Base-by-base conservation (phyloP, 2,329 filamentous ascomycete species). In the Exophiala spinifera region DNA sequence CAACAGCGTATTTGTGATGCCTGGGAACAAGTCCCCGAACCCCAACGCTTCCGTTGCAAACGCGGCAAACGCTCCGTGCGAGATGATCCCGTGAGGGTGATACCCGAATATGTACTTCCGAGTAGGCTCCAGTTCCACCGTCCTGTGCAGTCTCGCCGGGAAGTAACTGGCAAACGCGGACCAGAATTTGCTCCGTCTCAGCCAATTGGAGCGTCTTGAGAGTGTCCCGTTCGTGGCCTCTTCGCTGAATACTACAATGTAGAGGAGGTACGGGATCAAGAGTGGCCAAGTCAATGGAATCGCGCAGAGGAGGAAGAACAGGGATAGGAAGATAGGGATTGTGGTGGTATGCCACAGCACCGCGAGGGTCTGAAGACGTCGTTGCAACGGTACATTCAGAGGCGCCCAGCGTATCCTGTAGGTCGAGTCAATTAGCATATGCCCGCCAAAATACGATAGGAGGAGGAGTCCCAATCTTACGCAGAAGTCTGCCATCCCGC, bases 41-140 rank as follows among this genome's bases (percentile, higher is more conserved):
- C 90, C 90, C 0, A 96, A 79, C 0, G 90, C 90, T 64, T 96
- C 91, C 0, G 92, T 97, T 3, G 81, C 88, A 67, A 97, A 97
- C 4, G 91, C 88, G 4, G 85, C 89, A 74, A 92, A 96, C 0
- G 91, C 92, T n/a, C 92, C 94, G 65, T 96, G 90, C 4, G 88
- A 94, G 66, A 99, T 96, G 70, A 99, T 97, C 20, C 94, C 92
- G 68, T 99, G 94, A 0, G 94, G 94, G 66, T 97, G 94, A 70
- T 97, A 97, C 42, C 92, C 92, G 65, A 99, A 91, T 60, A 99
- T 91, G 74, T 97, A 99, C 72, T 95, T 96, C 59, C 91, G 80
- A 1, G 87, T 90, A 0, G 90, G 81, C 19, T 88, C 82, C 5
- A 99, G 81, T 53, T 86, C 80, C 61, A 87, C 81, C 3, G 89